Evolutionary conservation across 2,329 filamentous ascomycete genomes (phyloP), one percentile per base, ranked within the genome.

Genomic region (Endothia cerciana): DNA sequence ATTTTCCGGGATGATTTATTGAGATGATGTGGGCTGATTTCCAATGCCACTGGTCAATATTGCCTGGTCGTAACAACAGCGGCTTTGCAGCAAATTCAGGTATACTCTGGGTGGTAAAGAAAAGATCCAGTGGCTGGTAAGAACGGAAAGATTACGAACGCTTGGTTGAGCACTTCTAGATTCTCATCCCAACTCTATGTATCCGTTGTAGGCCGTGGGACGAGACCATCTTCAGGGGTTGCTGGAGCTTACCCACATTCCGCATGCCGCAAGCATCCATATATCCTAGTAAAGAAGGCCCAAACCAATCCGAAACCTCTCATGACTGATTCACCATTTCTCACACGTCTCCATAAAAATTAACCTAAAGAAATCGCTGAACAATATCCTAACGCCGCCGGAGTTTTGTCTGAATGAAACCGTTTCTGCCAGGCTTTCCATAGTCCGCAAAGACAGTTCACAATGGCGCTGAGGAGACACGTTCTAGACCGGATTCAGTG

Each of bases 221-320:
- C 19, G 30, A 22, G n/a, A 6, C 41, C n/a, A 11, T 49, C 6
- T 40, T 25, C 36, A 36, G 5, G 22, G 53, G n/a, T 19, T 56
- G 61, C 19, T 57, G 61, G 56, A 63, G 30, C 49, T 41, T 56
- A 62, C 36, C 65, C 62, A 64, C 61, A 60, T 51, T 40, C 58
- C 43, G 56, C 53, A 43, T n/a, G 36, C 28, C 45, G 17, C 13
- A 40, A 38, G 49, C 55, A 36, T 57, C 22, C 28, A 30, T 25
- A 8, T 25, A 8, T 15, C 45, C 41, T 36, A 38, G 11, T 19
- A 65, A 33, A 57, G 53, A 43, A 43, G 57, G 28, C 51, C 62
- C 51, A 62, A 67, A 65, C 62, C 25, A 41, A 62, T n/a, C 51
- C 62, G 56, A 67, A 65, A 67, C 62, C 53, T 19, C n/a, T 59